These are phyloP conservation scores for Fusarium sp. DNA, from an alignment of 2,329 filamentous ascomycete species.

Conservation along the genomic window DNA sequence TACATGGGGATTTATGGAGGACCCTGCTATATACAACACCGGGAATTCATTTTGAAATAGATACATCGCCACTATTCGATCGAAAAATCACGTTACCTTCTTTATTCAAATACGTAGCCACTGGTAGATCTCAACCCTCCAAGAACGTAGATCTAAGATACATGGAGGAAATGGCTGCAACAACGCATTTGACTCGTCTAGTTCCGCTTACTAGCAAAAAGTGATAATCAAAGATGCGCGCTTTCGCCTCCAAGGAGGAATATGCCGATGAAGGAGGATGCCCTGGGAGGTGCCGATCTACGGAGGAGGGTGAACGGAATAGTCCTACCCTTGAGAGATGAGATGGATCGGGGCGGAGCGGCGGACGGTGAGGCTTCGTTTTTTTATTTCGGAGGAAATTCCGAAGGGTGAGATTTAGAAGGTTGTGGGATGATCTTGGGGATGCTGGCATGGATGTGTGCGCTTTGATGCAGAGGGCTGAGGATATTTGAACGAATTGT, in stretches of 20 bases:
- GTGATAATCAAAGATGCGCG: slow-evolving; percentile 26
- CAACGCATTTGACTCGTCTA: slow-evolving; percentile 21
- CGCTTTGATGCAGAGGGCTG: neutral
- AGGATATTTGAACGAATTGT: slow-evolving; percentile 9
- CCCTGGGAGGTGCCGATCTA: slow-evolving; percentile 37
- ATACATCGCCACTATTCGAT: slow-evolving; percentile 19
- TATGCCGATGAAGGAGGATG: slow-evolving; percentile 35
- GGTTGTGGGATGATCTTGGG: slow-evolving; percentile 20
- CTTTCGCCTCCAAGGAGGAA: slow-evolving; percentile 32
- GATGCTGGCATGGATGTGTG: slow-evolving; percentile 4
- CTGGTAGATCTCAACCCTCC: slow-evolving; percentile 37
- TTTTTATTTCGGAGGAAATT: slow-evolving; percentile 24
- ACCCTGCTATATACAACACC: slow-evolving; percentile 8
- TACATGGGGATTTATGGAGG: slow-evolving; percentile 21
- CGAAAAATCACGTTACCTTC: neutral
- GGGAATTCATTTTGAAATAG: slow-evolving; percentile 1
- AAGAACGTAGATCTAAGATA: slow-evolving; percentile 35
- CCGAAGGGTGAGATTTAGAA: slow-evolving; percentile 24
- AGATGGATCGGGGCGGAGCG: slow-evolving; percentile 17
- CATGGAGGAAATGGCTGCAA: slow-evolving; percentile 16
- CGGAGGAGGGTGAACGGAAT: slow-evolving; percentile 33
- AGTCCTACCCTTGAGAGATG: slow-evolving; percentile 8
- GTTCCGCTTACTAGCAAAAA: neutral
- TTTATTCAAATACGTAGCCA: slow-evolving; percentile 15
- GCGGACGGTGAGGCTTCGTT: slow-evolving; percentile 16